A percentile compares a stretch with the other conserved stretches of the same genome.
Evolutionary conservation across 1,139 yeast species (phyloP).

Genomic region (Kodamaea derodonti): DNA sequence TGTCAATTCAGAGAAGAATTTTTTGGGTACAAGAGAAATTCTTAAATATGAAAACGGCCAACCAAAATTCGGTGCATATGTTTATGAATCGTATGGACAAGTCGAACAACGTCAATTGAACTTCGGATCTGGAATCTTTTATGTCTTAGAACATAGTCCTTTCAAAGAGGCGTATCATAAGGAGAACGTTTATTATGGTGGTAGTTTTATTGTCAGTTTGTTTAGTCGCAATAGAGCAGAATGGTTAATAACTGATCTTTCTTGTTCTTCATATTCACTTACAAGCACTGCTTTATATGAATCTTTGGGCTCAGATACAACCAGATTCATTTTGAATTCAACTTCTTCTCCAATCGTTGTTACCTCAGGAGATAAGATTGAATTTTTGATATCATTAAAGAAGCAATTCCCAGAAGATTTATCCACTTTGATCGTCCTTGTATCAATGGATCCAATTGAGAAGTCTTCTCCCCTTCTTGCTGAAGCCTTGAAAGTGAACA

Average conservation of each 20-base stretch:
- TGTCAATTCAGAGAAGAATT: slow-evolving; percentile 32
- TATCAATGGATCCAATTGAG: slow-evolving; percentile 50
- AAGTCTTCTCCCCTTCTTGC: slow-evolving; percentile 10
- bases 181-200: slow-evolving; percentile 20
- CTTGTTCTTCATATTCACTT: slow-evolving; percentile 48
- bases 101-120: slow-evolving; percentile 40
- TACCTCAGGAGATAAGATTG: slow-evolving; percentile 45
- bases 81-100: slow-evolving; percentile 43
- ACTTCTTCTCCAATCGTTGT: slow-evolving; percentile 57
- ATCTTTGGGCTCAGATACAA: slow-evolving; percentile 58
- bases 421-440: slow-evolving; percentile 25
- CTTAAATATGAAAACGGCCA: slow-evolving; percentile 27
- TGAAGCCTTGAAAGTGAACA: slow-evolving; percentile 19
- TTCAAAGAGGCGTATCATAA: slow-evolving; percentile 27
- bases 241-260: slow-evolving; percentile 61
- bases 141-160: slow-evolving; percentile 44
- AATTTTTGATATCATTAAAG: slow-evolving; percentile 36
- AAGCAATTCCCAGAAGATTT: slow-evolving; percentile 18
- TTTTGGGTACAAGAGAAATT: slow-evolving; percentile 48
- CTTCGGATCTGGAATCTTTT: slow-evolving; percentile 64
- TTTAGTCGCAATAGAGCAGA: slow-evolving; percentile 55
- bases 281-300: slow-evolving; percentile 62
- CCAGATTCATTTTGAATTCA: slow-evolving; percentile 53
- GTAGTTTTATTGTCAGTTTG: slow-evolving; percentile 48
- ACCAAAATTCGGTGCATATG: slow-evolving; percentile 38